A percentile compares a stretch with the other conserved stretches of the same genome.
These are phyloP conservation scores for Rhizophagus sp. DNA, from an alignment of 192 early-diverging fungal genomes.

Conservation along the genomic window DNA sequence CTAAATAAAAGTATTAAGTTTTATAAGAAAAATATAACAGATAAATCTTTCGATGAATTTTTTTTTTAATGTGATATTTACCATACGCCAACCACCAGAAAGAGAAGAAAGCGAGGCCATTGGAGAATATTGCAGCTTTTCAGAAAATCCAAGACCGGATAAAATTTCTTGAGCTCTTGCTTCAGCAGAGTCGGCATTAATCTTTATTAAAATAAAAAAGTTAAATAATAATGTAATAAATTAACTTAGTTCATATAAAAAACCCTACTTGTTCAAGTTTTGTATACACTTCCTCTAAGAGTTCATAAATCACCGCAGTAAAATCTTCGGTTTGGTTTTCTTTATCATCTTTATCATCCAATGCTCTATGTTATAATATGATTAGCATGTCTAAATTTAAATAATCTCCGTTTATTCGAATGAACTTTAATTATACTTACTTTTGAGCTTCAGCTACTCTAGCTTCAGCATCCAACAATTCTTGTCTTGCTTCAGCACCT, in stretches of 20 bases:
- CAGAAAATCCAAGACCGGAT: constrained; percentile 71
- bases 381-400: not conserved
- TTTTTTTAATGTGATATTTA: not conserved
- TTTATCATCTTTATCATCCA: not conserved
- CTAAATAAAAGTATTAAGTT: not conserved
- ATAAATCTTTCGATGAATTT: not conserved
- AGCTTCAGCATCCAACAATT: constrained; percentile 46
- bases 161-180: constrained; percentile 72
- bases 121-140: constrained; percentile 59
- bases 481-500: constrained; percentile 60
- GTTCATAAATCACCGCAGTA: constrained; percentile 50
- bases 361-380: not conserved
- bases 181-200: constrained; percentile 64
- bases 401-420: not conserved
- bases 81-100: constrained; percentile 89
- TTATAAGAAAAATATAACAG: not conserved
- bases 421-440: constrained; percentile 33
- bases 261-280: constrained; percentile 47
- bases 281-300: constrained; percentile 56
- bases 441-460: constrained; percentile 37
- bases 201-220: constrained; percentile 19
- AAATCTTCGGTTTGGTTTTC: constrained; percentile 36
- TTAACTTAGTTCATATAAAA: not conserved
- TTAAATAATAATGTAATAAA: not conserved
- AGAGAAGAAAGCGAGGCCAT: constrained; percentile 61